Conservation (phyloP, 176 grass and related monocot species). For the Pontederia paniculata region DNA sequence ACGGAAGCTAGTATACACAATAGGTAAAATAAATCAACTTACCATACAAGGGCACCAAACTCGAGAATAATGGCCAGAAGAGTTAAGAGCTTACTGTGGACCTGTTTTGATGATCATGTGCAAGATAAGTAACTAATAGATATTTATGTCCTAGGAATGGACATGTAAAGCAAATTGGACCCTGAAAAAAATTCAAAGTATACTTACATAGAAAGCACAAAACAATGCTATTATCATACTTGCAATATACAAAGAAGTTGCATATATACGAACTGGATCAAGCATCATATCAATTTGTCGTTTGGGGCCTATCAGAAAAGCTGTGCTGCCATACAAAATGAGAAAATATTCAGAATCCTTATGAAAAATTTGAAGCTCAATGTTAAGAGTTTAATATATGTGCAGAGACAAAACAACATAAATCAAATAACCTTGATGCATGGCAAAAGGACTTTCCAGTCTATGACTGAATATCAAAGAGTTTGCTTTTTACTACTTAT, state of each 20-base stretch:
- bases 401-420: background rate
- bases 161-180: background rate
- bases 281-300: conserved; percentile 97
- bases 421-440: no score
- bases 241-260: conserved; percentile 91
- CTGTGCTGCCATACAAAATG: conserved; percentile 86
- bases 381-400: background rate
- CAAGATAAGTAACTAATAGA: conserved; percentile 9
- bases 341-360: conserved; percentile 23
- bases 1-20: background rate
- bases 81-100: conserved; percentile 85
- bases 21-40: conserved; percentile 20
- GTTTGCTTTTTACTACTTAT: no score
- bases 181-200: background rate
- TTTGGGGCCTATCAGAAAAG: conserved; percentile 97
- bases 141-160: conserved; percentile 9
- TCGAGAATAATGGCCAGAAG: conserved; percentile 82
- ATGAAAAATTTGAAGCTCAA: background rate
- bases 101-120: conserved; percentile 22
- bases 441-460: no score
- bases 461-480: no score
- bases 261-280: conserved; percentile 97
- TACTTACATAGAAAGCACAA: conserved; percentile 84
- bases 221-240: conserved; percentile 89
- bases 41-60: conserved; percentile 95